Evolutionary conservation across 2,329 filamentous ascomycete species (phyloP).

Genomic region (Cladosporium austrohemisphaericum): DNA sequence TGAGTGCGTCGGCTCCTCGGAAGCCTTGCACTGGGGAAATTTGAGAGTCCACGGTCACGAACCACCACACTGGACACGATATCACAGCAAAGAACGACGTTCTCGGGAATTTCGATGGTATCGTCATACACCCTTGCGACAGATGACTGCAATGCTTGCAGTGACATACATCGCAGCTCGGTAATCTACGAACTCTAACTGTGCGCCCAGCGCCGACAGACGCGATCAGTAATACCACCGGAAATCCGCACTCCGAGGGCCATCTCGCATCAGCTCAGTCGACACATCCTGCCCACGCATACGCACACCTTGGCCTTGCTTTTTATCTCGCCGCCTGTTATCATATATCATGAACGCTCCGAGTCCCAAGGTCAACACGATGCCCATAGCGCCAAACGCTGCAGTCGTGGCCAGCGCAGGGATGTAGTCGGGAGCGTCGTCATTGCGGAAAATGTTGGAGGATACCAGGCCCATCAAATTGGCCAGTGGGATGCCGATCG

Average conservation of each 20-base stretch:
- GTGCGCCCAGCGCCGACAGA: no score
- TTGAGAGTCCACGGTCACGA: no score
- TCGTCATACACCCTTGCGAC: no score
- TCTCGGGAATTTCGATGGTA: no score
- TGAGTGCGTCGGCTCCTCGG: no score
- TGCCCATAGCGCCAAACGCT: constrained; percentile 59
- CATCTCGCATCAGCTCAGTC: constrained; percentile 44
- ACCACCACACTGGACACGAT: no score
- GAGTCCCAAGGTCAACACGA: constrained; percentile 52
- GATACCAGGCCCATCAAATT: constrained; percentile 72
- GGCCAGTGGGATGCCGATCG: constrained; percentile 68
- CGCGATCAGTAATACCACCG: constrained; percentile 39
- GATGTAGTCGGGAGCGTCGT: constrained; percentile 64
- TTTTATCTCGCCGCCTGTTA: constrained; percentile 57
- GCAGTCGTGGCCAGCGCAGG: constrained; percentile 64
- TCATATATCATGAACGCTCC: constrained; percentile 63
- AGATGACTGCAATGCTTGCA: no score
- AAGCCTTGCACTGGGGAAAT: no score
- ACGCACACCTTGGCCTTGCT: constrained; percentile 45
- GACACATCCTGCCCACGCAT: constrained; percentile 50
- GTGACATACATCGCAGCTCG: no score
- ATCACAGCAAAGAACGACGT: no score
- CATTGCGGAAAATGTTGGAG: constrained; percentile 62
- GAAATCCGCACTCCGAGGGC: constrained; percentile 42
- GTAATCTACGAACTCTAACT: no score